phyloP scores from a whole-genome alignment of 441 rosid species.

The Erodium chrysanthum region DNA sequence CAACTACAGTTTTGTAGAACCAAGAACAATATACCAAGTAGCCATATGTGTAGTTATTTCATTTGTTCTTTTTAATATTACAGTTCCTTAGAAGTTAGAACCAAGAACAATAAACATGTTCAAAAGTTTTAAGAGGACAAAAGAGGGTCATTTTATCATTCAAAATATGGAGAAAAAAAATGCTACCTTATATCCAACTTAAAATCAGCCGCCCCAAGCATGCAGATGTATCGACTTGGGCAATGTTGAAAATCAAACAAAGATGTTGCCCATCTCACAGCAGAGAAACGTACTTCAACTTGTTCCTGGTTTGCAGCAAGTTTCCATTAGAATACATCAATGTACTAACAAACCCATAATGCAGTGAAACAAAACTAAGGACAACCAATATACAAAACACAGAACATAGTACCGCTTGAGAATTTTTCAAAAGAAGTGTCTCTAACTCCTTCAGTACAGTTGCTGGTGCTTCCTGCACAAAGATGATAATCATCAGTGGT shows the following conservation, averaged over 20 bases:
- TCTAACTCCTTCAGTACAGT: constrained; percentile 64
- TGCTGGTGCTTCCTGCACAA: constrained; percentile 62
- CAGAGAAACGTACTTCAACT: constrained; percentile 93
- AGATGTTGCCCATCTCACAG: constrained; percentile 83
- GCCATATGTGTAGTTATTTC: not conserved
- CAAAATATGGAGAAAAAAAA: constrained; percentile 16
- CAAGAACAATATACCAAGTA: not conserved
- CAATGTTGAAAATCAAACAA: constrained; percentile 74
- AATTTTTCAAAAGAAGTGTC: constrained; percentile 61
- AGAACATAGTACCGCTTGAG: constrained; percentile 48
- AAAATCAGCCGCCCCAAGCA: constrained; percentile 80
- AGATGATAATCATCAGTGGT: constrained; percentile 13
- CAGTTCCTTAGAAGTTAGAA: not conserved
- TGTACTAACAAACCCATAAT: constrained; percentile 12
- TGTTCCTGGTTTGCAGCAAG: constrained; percentile 50
- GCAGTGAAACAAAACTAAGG: constrained; percentile 1
- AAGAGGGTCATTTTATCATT: not conserved
- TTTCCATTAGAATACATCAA: constrained; percentile 14
- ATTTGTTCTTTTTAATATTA: not conserved
- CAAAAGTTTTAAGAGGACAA: not conserved
- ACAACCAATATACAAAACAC: constrained; percentile 5
- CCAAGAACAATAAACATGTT: not conserved
- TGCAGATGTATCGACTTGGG: constrained; percentile 87
- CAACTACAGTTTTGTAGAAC: not conserved
- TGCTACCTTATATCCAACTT: constrained; percentile 88